Percentiles rank a stretch among this genome's conserved stretches.
Evolutionary conservation across 148 eudicot genomes (phyloP).

Genomic region (Spergularia marina): DNA sequence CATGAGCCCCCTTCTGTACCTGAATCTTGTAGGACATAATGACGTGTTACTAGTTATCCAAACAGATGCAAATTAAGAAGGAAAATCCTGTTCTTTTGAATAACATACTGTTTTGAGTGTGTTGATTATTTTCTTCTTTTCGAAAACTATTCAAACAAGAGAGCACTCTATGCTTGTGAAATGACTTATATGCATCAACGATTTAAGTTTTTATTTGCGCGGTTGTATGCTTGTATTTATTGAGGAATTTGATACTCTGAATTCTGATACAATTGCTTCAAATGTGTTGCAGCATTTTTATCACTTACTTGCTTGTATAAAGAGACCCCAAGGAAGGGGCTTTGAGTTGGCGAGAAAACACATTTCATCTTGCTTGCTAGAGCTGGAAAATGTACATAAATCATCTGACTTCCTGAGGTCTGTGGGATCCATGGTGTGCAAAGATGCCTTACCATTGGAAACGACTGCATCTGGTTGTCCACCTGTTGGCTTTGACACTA

Average conservation of each 20-base stretch:
- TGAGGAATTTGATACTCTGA: not conserved
- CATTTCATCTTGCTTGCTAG: slow-evolving; percentile 66
- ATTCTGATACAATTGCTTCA: slow-evolving; percentile 8
- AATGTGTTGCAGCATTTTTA: slow-evolving; percentile 64
- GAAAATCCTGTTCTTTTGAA: not conserved
- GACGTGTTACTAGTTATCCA: not conserved
- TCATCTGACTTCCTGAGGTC: slow-evolving; percentile 60
- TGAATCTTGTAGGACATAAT: not conserved
- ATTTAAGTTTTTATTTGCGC: not conserved
- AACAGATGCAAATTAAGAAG: not conserved
- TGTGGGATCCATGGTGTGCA: slow-evolving; percentile 38
- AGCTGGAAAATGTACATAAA: slow-evolving; percentile 65
- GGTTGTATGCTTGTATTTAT: slow-evolving; percentile 9
- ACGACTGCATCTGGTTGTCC: slow-evolving; percentile 92
- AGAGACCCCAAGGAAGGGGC: slow-evolving; percentile 91
- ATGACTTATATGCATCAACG: not conserved
- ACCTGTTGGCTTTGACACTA: slow-evolving; percentile 88
- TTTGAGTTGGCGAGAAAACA: slow-evolving; percentile 91
- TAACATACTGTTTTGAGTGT: not conserved
- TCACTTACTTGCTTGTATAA: slow-evolving; percentile 68
- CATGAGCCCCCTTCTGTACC: not conserved
- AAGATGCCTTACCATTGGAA: slow-evolving; percentile 34
- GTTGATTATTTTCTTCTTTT: not conserved
- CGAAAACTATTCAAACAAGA: not conserved
- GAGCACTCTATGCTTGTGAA: not conserved